phyloP scores from a whole-genome alignment of 306 rosid genomes.

The Luffa acutangula region DNA sequence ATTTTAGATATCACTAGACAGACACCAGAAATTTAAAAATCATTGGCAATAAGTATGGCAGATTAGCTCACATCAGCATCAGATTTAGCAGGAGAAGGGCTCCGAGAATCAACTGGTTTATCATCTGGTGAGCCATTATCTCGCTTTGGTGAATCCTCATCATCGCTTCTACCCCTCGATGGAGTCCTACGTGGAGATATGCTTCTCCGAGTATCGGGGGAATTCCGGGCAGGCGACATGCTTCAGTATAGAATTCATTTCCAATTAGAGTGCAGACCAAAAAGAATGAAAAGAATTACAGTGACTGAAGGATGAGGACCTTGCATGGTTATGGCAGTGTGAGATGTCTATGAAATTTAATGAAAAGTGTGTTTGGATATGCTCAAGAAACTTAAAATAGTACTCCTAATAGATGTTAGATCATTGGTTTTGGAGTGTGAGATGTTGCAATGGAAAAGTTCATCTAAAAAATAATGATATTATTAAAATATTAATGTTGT shows the following conservation, averaged over 20 bases:
- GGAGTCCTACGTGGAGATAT: slow-evolving; percentile 22
- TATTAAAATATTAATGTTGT: neutral
- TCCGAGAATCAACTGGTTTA: slow-evolving; percentile 35
- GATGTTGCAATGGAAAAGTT: neutral
- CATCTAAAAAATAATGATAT: neutral
- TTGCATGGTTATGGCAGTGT: neutral
- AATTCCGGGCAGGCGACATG: slow-evolving; percentile 32
- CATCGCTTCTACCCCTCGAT: slow-evolving; percentile 29
- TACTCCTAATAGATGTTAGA: neutral
- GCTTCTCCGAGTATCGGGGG: slow-evolving; percentile 21
- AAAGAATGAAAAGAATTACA: neutral
- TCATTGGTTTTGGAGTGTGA: neutral
- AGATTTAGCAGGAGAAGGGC: slow-evolving; percentile 43
- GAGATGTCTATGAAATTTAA: neutral
- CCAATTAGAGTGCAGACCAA: slow-evolving; percentile 14
- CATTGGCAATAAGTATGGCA: neutral
- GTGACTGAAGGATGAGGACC: neutral
- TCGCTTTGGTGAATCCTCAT: slow-evolving; percentile 28
- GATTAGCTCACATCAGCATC: slow-evolving; percentile 43
- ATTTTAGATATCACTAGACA: neutral
- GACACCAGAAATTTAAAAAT: neutral
- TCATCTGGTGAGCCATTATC: slow-evolving; percentile 31
- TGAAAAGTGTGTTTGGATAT: neutral
- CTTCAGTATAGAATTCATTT: slow-evolving; percentile 16
- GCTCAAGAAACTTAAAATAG: neutral